Conservation (phyloP, 192 early-diverging fungal species). For the Coemansia sp. region DNA sequence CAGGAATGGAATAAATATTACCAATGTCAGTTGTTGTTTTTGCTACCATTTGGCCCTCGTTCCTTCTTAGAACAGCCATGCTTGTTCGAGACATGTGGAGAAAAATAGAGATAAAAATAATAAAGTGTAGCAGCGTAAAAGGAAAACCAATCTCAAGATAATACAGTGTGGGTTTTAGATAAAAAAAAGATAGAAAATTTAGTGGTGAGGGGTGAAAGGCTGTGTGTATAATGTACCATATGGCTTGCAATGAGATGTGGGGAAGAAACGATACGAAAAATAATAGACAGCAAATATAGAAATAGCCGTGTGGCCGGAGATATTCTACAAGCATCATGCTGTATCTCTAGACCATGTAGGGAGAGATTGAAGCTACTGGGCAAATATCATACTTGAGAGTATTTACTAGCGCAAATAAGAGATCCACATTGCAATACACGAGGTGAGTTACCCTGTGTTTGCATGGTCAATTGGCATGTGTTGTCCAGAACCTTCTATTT, state of each 20-base stretch:
- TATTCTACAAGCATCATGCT: not conserved
- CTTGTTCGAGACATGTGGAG: conserved; percentile 36
- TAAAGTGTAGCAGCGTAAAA: not conserved
- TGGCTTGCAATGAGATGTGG: not conserved
- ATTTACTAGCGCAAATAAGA: too few species aligned
- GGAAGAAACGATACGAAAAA: not conserved
- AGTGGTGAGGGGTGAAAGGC: not conserved
- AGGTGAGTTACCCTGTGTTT: too few species aligned
- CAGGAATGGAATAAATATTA: conserved; percentile 8
- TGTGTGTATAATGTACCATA: not conserved
- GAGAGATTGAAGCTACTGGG: too few species aligned
- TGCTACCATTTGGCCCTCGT: not conserved
- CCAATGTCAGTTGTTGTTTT: not conserved
- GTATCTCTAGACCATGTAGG: too few species aligned
- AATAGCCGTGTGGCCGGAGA: not conserved
- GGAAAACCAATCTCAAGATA: not conserved
- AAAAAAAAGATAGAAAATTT: not conserved
- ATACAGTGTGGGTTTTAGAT: not conserved
- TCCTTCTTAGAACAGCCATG: conserved; percentile 12
- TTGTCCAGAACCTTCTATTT: too few species aligned
- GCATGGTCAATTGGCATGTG: too few species aligned
- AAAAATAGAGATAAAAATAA: not conserved
- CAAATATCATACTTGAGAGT: too few species aligned
- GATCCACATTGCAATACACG: too few species aligned
- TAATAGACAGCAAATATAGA: not conserved